phyloP scores from a whole-genome alignment of 2,329 filamentous ascomycete genomes.

The Colletotrichum sojae region DNA sequence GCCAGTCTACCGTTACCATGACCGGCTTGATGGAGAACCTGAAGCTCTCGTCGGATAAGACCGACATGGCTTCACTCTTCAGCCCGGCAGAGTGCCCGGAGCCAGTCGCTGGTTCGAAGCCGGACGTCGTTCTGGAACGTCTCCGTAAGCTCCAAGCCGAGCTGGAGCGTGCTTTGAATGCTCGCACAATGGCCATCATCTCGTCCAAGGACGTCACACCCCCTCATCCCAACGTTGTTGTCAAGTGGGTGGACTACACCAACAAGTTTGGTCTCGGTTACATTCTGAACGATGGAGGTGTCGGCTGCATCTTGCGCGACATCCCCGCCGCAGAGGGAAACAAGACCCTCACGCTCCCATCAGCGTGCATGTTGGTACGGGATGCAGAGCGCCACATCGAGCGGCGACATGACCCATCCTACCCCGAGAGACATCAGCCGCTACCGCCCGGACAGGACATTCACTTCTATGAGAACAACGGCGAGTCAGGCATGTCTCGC shows the following conservation, averaged over 20 bases:
- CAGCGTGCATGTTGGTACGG: conserved; percentile 79
- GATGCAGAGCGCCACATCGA: conserved; percentile 80
- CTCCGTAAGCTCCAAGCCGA: conserved; percentile 71
- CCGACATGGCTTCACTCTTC: conserved; percentile 67
- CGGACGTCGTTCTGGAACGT: conserved; percentile 70
- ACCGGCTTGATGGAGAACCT: conserved; percentile 43
- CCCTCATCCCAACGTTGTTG: conserved; percentile 74
- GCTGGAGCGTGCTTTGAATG: conserved; percentile 74
- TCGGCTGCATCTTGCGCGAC: conserved; percentile 77
- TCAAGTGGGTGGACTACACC: conserved; percentile 91
- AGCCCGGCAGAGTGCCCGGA: conserved; percentile 66
- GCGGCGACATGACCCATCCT: conserved; percentile 69
- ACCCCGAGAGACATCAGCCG: conserved; percentile 71
- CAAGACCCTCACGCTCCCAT: conserved; percentile 70
- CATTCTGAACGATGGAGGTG: conserved; percentile 84
- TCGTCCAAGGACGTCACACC: conserved; percentile 67
- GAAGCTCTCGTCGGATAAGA: conserved; percentile 41
- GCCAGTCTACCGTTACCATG: conserved; percentile 33
- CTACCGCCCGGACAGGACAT: conserved; percentile 76
- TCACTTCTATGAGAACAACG: conserved; percentile 82
- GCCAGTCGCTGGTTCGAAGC: conserved; percentile 66
- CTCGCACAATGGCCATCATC: conserved; percentile 73
- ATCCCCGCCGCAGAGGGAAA: conserved; percentile 67
- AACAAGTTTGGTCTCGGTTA: conserved; percentile 90
- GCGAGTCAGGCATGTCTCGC: conserved; percentile 72